Conservation (phyloP, 805 yeast species). For the Ogataea nakhonphanomensis region DNA sequence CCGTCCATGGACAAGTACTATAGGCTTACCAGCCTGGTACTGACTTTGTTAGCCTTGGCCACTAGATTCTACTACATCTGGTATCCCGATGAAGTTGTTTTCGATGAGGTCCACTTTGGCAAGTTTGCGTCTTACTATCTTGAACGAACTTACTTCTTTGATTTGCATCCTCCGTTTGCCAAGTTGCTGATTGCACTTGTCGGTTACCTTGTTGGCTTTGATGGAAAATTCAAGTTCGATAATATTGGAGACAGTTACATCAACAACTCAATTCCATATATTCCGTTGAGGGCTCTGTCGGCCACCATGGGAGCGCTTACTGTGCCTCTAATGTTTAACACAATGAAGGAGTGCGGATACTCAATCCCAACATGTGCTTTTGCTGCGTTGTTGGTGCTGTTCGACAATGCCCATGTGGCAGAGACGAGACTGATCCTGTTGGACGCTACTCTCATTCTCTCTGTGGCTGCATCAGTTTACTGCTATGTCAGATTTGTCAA, state of each 20-base stretch:
- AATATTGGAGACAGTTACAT: constrained; percentile 81
- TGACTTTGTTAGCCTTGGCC: constrained; percentile 42
- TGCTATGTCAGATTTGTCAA: constrained; percentile 76
- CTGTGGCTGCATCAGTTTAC: constrained; percentile 79
- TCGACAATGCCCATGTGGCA: constrained; percentile 86
- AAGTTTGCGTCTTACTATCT: constrained; percentile 82
- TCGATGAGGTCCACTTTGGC: constrained; percentile 87
- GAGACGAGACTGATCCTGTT: constrained; percentile 88
- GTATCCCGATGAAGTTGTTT: constrained; percentile 72
- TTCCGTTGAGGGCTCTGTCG: constrained; percentile 74
- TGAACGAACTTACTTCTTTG: constrained; percentile 89
- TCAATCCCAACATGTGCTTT: constrained; percentile 75
- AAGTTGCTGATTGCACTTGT: constrained; percentile 86
- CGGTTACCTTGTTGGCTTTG: constrained; percentile 86
- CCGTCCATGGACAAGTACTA: constrained; percentile 30
- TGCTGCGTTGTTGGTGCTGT: constrained; percentile 69
- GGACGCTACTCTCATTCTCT: constrained; percentile 83
- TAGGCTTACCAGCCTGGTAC: constrained; percentile 32
- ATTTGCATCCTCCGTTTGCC: constrained; percentile 97
- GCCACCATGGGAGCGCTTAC: constrained; percentile 82
- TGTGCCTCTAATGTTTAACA: constrained; percentile 78
- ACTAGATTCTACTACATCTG: constrained; percentile 62
- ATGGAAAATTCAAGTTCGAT: constrained; percentile 90
- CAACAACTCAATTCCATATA: constrained; percentile 76
- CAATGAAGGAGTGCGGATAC: constrained; percentile 82